Percentiles rank a stretch among this genome's conserved stretches.
phyloP scores from a whole-genome alignment of 2,329 filamentous ascomycete species.

The Cadophora sp. region DNA sequence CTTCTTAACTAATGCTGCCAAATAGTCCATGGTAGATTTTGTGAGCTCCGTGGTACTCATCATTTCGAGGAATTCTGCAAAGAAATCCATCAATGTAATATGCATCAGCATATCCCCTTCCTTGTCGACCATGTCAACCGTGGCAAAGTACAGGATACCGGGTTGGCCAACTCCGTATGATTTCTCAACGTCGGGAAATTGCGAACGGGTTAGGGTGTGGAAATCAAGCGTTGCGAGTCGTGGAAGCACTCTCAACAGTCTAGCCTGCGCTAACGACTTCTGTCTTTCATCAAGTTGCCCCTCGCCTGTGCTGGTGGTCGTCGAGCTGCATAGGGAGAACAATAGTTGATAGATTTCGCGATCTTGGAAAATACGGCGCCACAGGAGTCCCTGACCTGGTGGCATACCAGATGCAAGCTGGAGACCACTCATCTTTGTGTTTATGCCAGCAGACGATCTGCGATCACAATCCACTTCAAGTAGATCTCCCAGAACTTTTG shows the following conservation, averaged over 20 bases:
- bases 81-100: conserved; percentile 44
- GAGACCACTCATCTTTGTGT: conserved; percentile 44
- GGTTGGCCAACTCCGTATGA: conserved; percentile 32
- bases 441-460: conserved; percentile 36
- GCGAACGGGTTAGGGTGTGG: conserved; percentile 35
- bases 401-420: conserved; percentile 48
- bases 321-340: conserved; percentile 47
- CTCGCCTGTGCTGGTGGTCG: conserved; percentile 32
- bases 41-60: conserved; percentile 42
- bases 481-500: conserved; percentile 57
- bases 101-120: conserved; percentile 46
- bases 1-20: conserved; percentile 38
- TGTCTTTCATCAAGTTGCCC: conserved; percentile 42
- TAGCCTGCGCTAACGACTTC: conserved; percentile 44
- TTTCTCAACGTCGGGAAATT: conserved; percentile 41
- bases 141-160: conserved; percentile 43
- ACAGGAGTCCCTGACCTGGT: conserved; percentile 59
- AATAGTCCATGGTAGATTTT: conserved; percentile 38
- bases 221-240: conserved; percentile 42
- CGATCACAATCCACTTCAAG: conserved; percentile 61
- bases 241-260: conserved; percentile 43
- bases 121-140: conserved; percentile 43
- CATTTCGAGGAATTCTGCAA: conserved; percentile 41
- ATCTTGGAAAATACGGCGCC: conserved; percentile 58
- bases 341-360: conserved; percentile 54